Evolutionary conservation across 768 basidiomycete species (phyloP).

Genomic region (Suillus ampliporus): DNA sequence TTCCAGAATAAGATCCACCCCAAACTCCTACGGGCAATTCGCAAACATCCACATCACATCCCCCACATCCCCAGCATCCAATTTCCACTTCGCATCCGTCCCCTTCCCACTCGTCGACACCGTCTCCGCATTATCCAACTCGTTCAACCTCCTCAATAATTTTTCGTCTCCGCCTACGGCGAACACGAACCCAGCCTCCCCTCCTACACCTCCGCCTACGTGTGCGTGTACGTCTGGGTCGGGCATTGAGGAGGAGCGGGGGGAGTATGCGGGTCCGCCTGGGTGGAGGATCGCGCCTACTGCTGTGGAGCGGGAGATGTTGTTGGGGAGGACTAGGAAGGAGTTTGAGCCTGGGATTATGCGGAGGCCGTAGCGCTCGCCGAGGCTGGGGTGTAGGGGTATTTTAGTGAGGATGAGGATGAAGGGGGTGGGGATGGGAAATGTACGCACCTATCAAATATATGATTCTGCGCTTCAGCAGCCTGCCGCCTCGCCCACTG

Average conservation of each 20-base stretch:
- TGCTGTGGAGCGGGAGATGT: constrained; percentile 83
- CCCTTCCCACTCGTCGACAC: constrained; percentile 71
- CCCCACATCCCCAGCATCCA: constrained; percentile 44
- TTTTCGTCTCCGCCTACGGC: constrained; percentile 81
- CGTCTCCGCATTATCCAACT: constrained; percentile 75
- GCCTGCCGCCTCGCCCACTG: constrained; percentile 88
- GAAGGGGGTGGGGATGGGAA: not conserved
- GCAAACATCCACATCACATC: constrained; percentile 42
- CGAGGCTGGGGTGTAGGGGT: constrained; percentile 52
- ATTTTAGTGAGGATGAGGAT: not conserved
- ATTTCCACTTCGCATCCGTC: constrained; percentile 80
- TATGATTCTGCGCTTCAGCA: constrained; percentile 91
- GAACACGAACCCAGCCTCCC: constrained; percentile 62
- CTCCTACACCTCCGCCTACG: constrained; percentile 39
- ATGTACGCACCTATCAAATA: constrained; percentile 69
- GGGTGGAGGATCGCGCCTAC: constrained; percentile 81
- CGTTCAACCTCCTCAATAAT: constrained; percentile 74
- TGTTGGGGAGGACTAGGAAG: constrained; percentile 84
- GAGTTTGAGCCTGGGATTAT: constrained; percentile 82
- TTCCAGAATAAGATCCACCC: not conserved
- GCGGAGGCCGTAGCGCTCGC: constrained; percentile 81
- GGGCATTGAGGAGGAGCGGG: constrained; percentile 23
- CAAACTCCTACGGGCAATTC: not conserved
- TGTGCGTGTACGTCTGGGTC: constrained; percentile 43
- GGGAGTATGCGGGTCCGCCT: constrained; percentile 51